A percentile compares a stretch with the other conserved stretches of the same genome.
Evolutionary conservation across 192 early-diverging fungal genomes (phyloP).

Genomic region (Funneliformis mosseae): DNA sequence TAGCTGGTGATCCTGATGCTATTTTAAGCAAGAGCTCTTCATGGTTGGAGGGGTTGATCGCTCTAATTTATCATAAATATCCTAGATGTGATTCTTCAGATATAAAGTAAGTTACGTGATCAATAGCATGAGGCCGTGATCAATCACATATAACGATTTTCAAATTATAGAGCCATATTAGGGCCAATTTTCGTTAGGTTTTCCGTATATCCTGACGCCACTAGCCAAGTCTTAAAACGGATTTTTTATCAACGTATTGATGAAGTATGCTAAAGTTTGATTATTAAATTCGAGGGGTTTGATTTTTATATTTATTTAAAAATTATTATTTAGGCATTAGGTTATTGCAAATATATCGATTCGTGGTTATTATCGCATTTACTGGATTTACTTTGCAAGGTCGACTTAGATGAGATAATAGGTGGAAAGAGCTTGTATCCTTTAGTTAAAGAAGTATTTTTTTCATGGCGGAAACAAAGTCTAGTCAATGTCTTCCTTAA

Average conservation of each 20-base stretch:
- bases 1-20: not conserved
- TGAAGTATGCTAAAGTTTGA: not conserved
- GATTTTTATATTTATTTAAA: no score
- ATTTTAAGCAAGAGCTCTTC: not conserved
- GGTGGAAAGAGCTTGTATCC: not conserved
- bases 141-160: not conserved
- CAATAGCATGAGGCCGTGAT: not conserved
- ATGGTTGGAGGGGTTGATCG: not conserved
- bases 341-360: conserved; percentile 16
- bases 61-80: not conserved
- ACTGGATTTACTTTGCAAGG: conserved; percentile 14
- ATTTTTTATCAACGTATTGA: not conserved
- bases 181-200: not conserved
- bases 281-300: no score
- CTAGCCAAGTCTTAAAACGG: not conserved
- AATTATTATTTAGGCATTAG: not conserved
- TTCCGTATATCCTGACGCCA: not conserved
- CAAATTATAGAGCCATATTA: not conserved
- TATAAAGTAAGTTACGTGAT: not conserved
- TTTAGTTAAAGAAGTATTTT: no score
- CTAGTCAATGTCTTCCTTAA: not conserved
- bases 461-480: not conserved
- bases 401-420: not conserved
- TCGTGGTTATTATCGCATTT: conserved; percentile 24
- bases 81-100: not conserved